phyloP scores from a whole-genome alignment of 2,329 filamentous ascomycete species.

The Ceratocystis cubensis region DNA sequence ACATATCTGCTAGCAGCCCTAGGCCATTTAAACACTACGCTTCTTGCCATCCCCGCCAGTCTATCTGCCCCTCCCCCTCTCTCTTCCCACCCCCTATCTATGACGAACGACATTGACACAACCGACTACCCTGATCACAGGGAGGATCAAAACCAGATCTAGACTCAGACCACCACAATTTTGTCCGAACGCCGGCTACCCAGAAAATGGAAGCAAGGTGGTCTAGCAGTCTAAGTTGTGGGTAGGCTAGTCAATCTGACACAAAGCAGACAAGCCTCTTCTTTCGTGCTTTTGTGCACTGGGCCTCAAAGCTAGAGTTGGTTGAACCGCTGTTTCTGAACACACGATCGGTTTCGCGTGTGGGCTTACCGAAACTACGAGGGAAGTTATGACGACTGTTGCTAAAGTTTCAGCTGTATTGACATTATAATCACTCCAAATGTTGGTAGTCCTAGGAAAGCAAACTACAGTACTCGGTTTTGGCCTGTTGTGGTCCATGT shows the following conservation, averaged over 20 bases:
- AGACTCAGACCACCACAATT: neutral
- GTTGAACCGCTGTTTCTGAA: neutral
- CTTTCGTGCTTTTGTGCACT: neutral
- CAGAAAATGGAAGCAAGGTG: neutral
- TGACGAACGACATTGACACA: neutral
- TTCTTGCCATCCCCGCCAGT: too few species aligned
- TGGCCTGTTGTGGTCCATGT: too few species aligned
- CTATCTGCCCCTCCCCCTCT: neutral
- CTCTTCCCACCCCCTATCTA: neutral
- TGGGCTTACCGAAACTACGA: neutral
- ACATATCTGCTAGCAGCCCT: neutral
- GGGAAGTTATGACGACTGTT: neutral
- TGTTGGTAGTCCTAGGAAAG: too few species aligned
- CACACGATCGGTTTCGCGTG: slow-evolving; percentile 9
- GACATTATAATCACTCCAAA: neutral
- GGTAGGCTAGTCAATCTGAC: neutral
- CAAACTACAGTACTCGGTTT: too few species aligned
- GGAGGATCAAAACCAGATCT: slow-evolving; percentile 3
- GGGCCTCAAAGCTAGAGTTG: neutral
- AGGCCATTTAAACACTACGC: too few species aligned
- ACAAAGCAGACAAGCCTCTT: neutral
- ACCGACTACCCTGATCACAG: neutral
- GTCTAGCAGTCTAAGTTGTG: neutral
- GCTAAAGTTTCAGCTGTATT: neutral
- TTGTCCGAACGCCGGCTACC: neutral